phyloP scores from a whole-genome alignment of 208 protist species.

The Leishmania gerbilli region DNA sequence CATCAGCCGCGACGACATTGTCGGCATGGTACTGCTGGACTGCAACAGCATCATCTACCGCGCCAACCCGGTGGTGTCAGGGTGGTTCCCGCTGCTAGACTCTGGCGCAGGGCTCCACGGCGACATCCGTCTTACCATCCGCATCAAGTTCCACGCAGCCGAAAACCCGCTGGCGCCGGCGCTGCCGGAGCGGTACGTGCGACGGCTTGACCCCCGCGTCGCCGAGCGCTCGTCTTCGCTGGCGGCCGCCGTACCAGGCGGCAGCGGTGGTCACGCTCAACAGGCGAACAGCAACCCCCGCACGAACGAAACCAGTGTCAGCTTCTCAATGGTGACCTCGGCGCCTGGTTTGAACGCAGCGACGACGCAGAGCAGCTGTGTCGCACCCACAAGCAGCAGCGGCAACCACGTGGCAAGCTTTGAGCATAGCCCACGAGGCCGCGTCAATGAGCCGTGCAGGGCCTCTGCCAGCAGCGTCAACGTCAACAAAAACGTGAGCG shows the following conservation, averaged over 20 bases:
- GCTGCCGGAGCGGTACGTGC: slow-evolving; percentile 70
- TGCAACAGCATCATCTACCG: slow-evolving; percentile 89
- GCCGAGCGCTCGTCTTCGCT: slow-evolving; percentile 3
- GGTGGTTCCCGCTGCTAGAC: slow-evolving; percentile 94
- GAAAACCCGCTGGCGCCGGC: slow-evolving; percentile 85
- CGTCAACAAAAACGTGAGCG: background rate
- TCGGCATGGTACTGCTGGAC: slow-evolving; percentile 94
- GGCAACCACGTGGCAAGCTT: background rate
- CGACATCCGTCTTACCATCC: slow-evolving; percentile 86
- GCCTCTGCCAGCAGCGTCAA: background rate
- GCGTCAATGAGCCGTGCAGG: background rate
- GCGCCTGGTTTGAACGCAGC: background rate
- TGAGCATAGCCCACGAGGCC: background rate
- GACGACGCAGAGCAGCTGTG: background rate
- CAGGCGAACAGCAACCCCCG: background rate
- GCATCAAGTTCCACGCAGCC: slow-evolving; percentile 89
- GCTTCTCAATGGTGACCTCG: slow-evolving; percentile 5
- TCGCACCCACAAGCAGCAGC: background rate
- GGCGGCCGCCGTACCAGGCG: background rate
- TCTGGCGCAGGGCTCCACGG: slow-evolving; percentile 77
- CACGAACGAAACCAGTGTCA: slow-evolving; percentile 12
- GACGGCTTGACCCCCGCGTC: slow-evolving; percentile 23
- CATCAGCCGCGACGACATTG: slow-evolving; percentile 94
- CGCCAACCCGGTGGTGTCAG: slow-evolving; percentile 59
- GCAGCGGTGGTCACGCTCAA: background rate